Evolutionary conservation across 192 early-diverging fungal genomes (phyloP).

Genomic region (Cladochytrium replicatum): DNA sequence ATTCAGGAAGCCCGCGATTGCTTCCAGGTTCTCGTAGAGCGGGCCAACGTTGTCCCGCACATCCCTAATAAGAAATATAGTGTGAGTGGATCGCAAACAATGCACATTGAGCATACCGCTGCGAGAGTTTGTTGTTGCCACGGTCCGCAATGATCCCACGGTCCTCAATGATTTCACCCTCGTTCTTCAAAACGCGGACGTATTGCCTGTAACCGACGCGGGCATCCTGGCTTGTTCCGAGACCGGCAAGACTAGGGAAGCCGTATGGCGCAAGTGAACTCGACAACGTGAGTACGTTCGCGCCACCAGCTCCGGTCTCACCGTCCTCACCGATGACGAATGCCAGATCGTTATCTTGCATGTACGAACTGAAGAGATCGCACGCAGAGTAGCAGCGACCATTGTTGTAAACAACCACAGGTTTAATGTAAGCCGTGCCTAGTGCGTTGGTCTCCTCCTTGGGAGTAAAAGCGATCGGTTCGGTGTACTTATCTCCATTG

Average conservation of each 20-base stretch:
- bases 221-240: too few species aligned
- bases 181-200: conserved; percentile 8
- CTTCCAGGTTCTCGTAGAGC: too few species aligned
- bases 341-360: conserved; percentile 14
- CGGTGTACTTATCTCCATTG: conserved; percentile 16
- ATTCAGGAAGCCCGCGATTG: too few species aligned
- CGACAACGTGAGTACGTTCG: conserved; percentile 21
- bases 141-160: too few species aligned
- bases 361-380: conserved; percentile 12
- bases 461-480: conserved; percentile 1
- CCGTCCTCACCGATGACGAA: conserved; percentile 20
- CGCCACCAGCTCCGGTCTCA: conserved; percentile 22
- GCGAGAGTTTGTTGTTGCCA: too few species aligned
- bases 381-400: conserved; percentile 17
- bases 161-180: conserved; percentile 17
- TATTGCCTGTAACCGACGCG: too few species aligned
- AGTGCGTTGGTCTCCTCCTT: conserved; percentile 1
- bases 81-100: too few species aligned
- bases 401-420: conserved; percentile 15
- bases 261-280: too few species aligned
- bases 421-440: conserved; percentile 16
- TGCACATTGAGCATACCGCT: too few species aligned
- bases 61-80: too few species aligned
- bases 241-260: too few species aligned
- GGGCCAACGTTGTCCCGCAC: too few species aligned